Evolutionary conservation across 73 alveolate species (phyloP).

Genomic region (Paramecium caudatum): DNA sequence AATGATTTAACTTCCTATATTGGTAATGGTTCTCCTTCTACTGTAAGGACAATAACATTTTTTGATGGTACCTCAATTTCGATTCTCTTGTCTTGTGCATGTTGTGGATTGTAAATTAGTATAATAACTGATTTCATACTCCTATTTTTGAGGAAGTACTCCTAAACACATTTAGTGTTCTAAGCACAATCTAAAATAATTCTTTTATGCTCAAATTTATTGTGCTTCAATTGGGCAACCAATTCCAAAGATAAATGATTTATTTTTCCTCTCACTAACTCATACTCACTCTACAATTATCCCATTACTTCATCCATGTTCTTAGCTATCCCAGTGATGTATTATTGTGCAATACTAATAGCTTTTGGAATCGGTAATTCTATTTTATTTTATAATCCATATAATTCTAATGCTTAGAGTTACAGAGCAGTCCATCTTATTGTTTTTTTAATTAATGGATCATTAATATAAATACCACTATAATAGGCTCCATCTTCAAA

Average conservation of each 20-base stretch:
- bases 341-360: too few species aligned
- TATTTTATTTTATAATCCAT: neutral
- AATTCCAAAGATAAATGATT: constrained; percentile 18
- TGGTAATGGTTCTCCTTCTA: neutral
- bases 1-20: neutral
- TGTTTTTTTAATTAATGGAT: neutral
- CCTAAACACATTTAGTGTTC: constrained; percentile 26
- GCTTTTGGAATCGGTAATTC: too few species aligned
- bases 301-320: neutral
- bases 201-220: neutral
- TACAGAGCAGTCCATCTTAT: neutral
- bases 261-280: neutral
- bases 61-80: constrained; percentile 42
- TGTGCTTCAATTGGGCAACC: constrained; percentile 13
- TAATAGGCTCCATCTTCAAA: constrained; percentile 46
- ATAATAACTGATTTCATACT: neutral
- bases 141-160: constrained; percentile 9
- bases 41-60: neutral
- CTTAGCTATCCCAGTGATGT: too few species aligned
- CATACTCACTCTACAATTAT: neutral
- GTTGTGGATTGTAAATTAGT: constrained; percentile 20
- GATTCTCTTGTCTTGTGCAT: neutral
- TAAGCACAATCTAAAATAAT: constrained; percentile 36
- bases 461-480: neutral
- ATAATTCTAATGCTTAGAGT: neutral